A percentile compares a stretch with the other conserved stretches of the same genome.
phyloP scores from a whole-genome alignment of 371 early-diverging fungal genomes.

The Blakeslea trispora region DNA sequence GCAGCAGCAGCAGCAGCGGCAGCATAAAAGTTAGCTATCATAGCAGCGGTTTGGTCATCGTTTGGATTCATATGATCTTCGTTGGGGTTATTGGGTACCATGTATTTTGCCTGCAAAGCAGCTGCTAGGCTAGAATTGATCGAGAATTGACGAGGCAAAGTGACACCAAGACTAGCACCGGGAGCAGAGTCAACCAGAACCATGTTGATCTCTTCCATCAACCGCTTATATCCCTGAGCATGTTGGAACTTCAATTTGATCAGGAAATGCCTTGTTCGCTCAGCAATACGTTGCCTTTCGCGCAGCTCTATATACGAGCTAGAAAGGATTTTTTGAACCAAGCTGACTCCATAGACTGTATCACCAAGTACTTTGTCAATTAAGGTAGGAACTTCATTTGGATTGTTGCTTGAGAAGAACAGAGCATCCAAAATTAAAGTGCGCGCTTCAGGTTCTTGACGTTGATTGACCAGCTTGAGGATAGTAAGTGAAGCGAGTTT shows the following conservation, averaged over 20 bases:
- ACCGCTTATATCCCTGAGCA: slow-evolving; percentile 76
- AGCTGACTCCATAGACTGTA: slow-evolving; percentile 82
- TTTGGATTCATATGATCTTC: slow-evolving; percentile 7
- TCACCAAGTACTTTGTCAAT: slow-evolving; percentile 83
- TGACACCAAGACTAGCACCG: slow-evolving; percentile 31
- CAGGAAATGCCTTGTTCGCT: slow-evolving; percentile 65
- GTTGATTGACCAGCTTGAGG: slow-evolving; percentile 88
- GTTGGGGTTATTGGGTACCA: slow-evolving; percentile 12
- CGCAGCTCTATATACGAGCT: slow-evolving; percentile 76
- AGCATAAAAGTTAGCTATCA: slow-evolving; percentile 20
- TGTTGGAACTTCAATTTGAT: slow-evolving; percentile 66
- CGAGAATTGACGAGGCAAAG: slow-evolving; percentile 25
- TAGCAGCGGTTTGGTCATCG: slow-evolving; percentile 9
- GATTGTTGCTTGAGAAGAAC: slow-evolving; percentile 51
- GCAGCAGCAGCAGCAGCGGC: slow-evolving; percentile 17
- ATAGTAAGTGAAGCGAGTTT: slow-evolving; percentile 87
- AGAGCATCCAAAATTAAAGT: slow-evolving; percentile 77
- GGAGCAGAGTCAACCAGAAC: slow-evolving; percentile 50
- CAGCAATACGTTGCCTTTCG: slow-evolving; percentile 81
- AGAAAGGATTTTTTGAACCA: slow-evolving; percentile 86
- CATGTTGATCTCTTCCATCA: slow-evolving; percentile 76
- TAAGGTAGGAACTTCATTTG: slow-evolving; percentile 9
- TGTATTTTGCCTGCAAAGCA: slow-evolving; percentile 40
- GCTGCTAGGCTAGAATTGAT: slow-evolving; percentile 42
- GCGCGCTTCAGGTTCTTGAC: slow-evolving; percentile 89